A percentile compares a stretch with the other conserved stretches of the same genome.
Conservation (phyloP, 805 yeast genomes). For the Priceomyces haplophilus region DNA sequence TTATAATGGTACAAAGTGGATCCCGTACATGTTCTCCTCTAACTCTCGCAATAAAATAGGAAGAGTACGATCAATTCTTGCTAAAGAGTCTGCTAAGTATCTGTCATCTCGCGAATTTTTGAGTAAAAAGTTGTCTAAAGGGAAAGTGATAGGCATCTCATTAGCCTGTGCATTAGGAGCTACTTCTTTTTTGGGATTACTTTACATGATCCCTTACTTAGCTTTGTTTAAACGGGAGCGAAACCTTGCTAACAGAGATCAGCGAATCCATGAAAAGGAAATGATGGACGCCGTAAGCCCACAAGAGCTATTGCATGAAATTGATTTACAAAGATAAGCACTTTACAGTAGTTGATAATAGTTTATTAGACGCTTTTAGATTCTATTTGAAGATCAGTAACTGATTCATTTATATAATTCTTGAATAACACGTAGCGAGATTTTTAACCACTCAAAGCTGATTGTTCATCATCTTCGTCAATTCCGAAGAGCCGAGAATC, state of each 20-base stretch:
- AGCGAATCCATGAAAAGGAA: conserved; percentile 42
- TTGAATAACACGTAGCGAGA: not conserved
- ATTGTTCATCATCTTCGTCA: too few species aligned
- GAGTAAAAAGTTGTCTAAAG: conserved; percentile 26
- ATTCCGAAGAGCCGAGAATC: conserved; percentile 26
- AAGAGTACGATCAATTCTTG: conserved; percentile 26
- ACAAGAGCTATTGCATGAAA: conserved; percentile 42
- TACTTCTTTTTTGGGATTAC: conserved; percentile 37
- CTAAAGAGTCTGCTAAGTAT: conserved; percentile 32
- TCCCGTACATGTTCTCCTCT: conserved; percentile 54
- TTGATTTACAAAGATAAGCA: conserved; percentile 39
- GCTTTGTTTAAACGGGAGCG: conserved; percentile 27
- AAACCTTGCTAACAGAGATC: conserved; percentile 14
- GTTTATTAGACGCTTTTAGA: not conserved
- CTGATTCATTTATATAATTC: not conserved
- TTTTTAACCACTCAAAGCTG: not conserved
- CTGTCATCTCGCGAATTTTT: conserved; percentile 34
- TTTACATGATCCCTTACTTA: conserved; percentile 40
- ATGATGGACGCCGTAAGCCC: conserved; percentile 46
- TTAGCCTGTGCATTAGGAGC: conserved; percentile 46
- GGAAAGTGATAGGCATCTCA: conserved; percentile 45
- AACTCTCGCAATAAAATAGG: conserved; percentile 22
- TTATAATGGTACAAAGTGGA: conserved; percentile 66
- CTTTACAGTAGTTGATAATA: not conserved
- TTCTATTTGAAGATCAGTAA: not conserved